Conservation (phyloP, 768 basidiomycete species). For the Leccinum pellstonianum region DNA sequence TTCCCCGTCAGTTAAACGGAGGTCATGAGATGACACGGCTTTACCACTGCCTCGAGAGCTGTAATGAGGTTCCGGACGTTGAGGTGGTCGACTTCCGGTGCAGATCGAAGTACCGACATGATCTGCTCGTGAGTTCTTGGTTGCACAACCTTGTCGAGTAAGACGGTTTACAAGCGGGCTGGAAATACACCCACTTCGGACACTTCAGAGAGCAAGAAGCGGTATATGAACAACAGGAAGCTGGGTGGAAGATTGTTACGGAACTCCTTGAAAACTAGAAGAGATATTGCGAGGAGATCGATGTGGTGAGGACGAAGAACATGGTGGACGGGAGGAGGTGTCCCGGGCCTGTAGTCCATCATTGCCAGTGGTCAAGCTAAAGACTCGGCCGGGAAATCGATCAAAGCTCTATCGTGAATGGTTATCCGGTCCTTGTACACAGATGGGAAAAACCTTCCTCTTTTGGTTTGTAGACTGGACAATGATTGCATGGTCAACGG, state of each 20-base stretch:
- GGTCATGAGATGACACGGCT: conserved; percentile 15
- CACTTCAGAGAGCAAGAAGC: conserved; percentile 66
- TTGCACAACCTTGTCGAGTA: conserved; percentile 51
- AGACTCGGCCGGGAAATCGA: neutral
- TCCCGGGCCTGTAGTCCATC: conserved; percentile 37
- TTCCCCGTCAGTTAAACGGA: conserved; percentile 17
- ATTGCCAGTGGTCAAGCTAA: neutral
- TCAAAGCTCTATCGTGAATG: too few relatives aligned
- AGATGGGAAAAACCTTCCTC: conserved; percentile 25
- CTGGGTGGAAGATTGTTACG: conserved; percentile 51
- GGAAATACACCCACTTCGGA: conserved; percentile 50
- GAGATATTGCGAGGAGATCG: conserved; percentile 60
- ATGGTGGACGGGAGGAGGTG: conserved; percentile 63
- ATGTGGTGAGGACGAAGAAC: conserved; percentile 77
- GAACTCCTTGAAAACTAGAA: conserved; percentile 61
- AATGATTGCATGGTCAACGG: neutral
- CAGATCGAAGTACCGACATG: conserved; percentile 41
- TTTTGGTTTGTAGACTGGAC: conserved; percentile 5
- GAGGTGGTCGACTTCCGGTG: conserved; percentile 43
- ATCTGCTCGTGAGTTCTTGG: conserved; percentile 58
- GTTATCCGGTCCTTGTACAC: neutral
- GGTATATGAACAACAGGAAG: conserved; percentile 63
- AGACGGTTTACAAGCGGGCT: neutral
- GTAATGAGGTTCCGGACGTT: conserved; percentile 46
- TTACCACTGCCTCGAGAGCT: conserved; percentile 43